A percentile compares a stretch with the other conserved stretches of the same genome.
These are phyloP conservation scores for Xylaria sp. DNA, from an alignment of 2,329 filamentous ascomycete species.

Conservation along the genomic window DNA sequence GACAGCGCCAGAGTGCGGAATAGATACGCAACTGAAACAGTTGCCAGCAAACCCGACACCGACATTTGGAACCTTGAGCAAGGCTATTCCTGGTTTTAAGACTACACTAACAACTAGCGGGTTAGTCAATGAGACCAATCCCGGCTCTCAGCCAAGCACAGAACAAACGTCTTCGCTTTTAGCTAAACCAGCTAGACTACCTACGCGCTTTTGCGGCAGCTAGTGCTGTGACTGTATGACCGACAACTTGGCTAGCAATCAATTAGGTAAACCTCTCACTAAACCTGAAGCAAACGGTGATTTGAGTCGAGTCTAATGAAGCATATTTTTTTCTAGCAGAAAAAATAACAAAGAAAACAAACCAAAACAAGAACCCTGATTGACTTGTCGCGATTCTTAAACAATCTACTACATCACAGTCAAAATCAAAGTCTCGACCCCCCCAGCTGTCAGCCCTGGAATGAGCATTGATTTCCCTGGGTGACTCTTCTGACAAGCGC, in stretches of 20 bases:
- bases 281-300: background rate
- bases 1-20: background rate
- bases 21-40: slow-evolving; percentile 26
- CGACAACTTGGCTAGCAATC: background rate
- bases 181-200: slow-evolving; percentile 9
- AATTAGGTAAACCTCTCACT: slow-evolving; percentile 10
- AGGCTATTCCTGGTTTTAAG: slow-evolving; percentile 21
- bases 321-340: background rate
- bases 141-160: background rate
- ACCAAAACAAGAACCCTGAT: slow-evolving; percentile 1
- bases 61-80: slow-evolving; percentile 26
- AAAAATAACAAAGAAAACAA: background rate
- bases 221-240: slow-evolving; percentile 12
- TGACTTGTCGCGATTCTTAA: background rate
- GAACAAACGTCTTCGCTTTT: background rate
- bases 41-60: slow-evolving; percentile 9
- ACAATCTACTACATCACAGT: background rate
- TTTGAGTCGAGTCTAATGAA: slow-evolving; percentile 2
- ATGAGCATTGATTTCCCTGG: slow-evolving; percentile 27
- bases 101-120: slow-evolving; percentile 19
- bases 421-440: slow-evolving; percentile 4
- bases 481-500: slow-evolving; percentile 41
- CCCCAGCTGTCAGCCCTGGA: slow-evolving; percentile 7
- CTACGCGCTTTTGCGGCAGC: background rate
- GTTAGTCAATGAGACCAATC: background rate